A percentile compares a stretch with the other conserved stretches of the same genome.
These are phyloP conservation scores for Cetraspora pellucida DNA, from an alignment of 192 early-diverging fungal species.

Conservation along the genomic window DNA sequence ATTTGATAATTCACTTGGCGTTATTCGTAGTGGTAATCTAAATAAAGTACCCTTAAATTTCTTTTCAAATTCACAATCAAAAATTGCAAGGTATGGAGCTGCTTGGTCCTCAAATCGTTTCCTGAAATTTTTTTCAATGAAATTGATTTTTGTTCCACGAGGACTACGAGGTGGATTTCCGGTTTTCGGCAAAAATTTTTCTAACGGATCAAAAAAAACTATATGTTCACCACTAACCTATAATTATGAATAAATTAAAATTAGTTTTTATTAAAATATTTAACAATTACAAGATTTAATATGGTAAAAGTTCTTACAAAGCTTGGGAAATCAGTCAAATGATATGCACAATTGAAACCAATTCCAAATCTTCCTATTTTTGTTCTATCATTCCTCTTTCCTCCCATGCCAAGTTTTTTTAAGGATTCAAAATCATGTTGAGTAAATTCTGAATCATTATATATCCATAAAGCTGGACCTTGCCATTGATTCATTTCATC, in stretches of 20 bases:
- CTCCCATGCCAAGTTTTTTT: slow-evolving; percentile 34
- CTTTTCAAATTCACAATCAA: slow-evolving; percentile 20
- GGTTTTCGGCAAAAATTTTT: slow-evolving; percentile 14
- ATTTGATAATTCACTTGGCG: background rate
- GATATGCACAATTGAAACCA: slow-evolving; percentile 32
- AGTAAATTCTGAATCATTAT: slow-evolving; percentile 37
- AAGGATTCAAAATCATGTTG: slow-evolving; percentile 29
- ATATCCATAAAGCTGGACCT: slow-evolving; percentile 36
- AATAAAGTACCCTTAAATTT: slow-evolving; percentile 31
- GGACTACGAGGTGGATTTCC: background rate
- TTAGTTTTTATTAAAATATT: no score
- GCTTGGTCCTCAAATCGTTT: slow-evolving; percentile 28
- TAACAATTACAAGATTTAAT: no score
- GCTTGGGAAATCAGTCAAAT: slow-evolving; percentile 34
- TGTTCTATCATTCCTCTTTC: slow-evolving; percentile 27
- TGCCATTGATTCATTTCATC: slow-evolving; percentile 34
- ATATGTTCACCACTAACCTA: slow-evolving; percentile 29
- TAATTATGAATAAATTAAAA: no score
- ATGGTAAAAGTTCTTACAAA: background rate
- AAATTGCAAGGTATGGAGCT: background rate
- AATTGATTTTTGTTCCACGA: background rate
- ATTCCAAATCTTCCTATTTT: slow-evolving; percentile 23
- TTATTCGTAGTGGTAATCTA: slow-evolving; percentile 29
- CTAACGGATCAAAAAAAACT: slow-evolving; percentile 36
- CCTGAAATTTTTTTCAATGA: slow-evolving; percentile 15